Conservation (phyloP, 805 yeast species). For the Barnettozyma siamensis region DNA sequence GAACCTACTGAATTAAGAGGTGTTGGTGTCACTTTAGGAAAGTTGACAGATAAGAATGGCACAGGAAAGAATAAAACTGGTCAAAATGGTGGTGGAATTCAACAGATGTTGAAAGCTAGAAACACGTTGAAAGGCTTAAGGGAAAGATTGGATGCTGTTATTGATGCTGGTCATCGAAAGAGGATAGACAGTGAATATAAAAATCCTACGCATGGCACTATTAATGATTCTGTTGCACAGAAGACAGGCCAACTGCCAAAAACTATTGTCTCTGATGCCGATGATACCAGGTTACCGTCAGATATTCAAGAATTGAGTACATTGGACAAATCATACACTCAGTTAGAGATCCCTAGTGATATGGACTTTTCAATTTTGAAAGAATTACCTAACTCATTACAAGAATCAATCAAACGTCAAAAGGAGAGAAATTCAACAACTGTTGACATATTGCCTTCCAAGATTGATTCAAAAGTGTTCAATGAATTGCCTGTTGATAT, state of each 20-base stretch:
- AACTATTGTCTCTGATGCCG: too few relatives aligned
- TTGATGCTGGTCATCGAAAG: neutral
- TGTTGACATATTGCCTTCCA: conserved; percentile 23
- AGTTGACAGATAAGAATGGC: conserved; percentile 35
- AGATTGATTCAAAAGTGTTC: conserved; percentile 23
- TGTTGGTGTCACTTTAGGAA: conserved; percentile 62
- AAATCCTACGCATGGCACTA: too few relatives aligned
- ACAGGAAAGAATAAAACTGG: too few relatives aligned
- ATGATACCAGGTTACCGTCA: too few relatives aligned
- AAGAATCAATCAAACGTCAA: conserved; percentile 2
- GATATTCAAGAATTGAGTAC: neutral
- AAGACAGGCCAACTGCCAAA: too few relatives aligned
- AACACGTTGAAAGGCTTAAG: too few relatives aligned
- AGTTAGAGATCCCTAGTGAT: conserved; percentile 25
- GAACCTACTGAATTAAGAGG: conserved; percentile 74
- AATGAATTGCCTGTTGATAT: conserved; percentile 58
- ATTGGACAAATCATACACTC: conserved; percentile 10
- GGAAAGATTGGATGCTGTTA: neutral
- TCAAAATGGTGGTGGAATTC: conserved; percentile 25
- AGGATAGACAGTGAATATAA: neutral
- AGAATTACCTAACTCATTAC: conserved; percentile 42
- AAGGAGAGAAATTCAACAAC: neutral
- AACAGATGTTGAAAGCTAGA: conserved; percentile 4
- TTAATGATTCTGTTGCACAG: too few relatives aligned
- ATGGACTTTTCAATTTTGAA: conserved; percentile 24